phyloP scores from a whole-genome alignment of 805 yeast species.

The Wickerhamomyces tratensis region DNA sequence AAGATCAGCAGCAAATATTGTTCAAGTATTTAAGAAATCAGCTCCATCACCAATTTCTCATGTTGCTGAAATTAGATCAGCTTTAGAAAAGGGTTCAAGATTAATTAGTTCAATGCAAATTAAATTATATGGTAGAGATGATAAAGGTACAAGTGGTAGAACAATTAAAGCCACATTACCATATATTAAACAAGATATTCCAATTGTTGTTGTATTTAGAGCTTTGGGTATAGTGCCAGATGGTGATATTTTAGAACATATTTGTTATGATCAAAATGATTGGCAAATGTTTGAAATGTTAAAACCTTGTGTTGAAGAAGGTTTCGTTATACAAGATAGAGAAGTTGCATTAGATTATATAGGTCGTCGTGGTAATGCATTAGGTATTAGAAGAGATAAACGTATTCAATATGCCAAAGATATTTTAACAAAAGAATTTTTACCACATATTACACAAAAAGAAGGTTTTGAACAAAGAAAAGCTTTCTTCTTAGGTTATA shows the following conservation, averaged over 20 bases:
- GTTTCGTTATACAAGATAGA: constrained; percentile 94
- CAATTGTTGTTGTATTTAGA: constrained; percentile 93
- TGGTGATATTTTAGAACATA: constrained; percentile 97
- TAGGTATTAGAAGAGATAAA: constrained; percentile 93
- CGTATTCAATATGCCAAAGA: constrained; percentile 98
- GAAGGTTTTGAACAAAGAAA: constrained; percentile 96
- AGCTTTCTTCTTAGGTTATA: constrained; percentile 95
- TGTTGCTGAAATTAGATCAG: constrained; percentile 93
- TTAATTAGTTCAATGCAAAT: constrained; percentile 91
- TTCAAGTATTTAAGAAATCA: constrained; percentile 95
- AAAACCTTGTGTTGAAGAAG: constrained; percentile 99
- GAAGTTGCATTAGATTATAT: constrained; percentile 97
- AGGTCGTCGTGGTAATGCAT: constrained; percentile 96
- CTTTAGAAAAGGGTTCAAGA: constrained; percentile 94
- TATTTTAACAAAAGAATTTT: constrained; percentile 88
- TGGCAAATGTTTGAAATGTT: constrained; percentile 99
- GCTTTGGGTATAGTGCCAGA: constrained; percentile 98
- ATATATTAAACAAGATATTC: constrained; percentile 92
- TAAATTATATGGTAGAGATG: constrained; percentile 79
- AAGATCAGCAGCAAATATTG: constrained; percentile 96
- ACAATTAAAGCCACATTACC: constrained; percentile 95
- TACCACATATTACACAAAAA: constrained; percentile 95
- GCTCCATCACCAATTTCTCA: constrained; percentile 96
- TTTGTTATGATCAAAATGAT: constrained; percentile 94
- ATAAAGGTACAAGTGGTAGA: constrained; percentile 59